Evolutionary conservation across 257 asterid species (phyloP).

Genomic region (Nicotiana sylvestris): DNA sequence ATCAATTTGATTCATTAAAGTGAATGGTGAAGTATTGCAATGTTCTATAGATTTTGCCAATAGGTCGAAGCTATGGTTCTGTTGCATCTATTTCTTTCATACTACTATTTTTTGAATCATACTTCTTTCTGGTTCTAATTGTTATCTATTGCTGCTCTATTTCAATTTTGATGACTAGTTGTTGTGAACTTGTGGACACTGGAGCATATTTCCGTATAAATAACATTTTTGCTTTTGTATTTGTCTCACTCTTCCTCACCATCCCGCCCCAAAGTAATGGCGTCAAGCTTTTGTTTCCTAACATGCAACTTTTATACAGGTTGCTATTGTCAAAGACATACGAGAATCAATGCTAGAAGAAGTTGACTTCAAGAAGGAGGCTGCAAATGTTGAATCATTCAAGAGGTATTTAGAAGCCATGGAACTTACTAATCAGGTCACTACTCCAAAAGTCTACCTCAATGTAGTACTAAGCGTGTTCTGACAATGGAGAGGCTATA

Average conservation of each 20-base stretch:
- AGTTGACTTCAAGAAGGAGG: conserved; percentile 93
- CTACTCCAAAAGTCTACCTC: conserved; percentile 85
- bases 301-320: conserved; percentile 41
- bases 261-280: background rate
- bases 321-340: conserved; percentile 71
- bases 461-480: conserved; percentile 61
- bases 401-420: conserved; percentile 74
- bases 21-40: background rate
- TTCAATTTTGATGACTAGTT: background rate
- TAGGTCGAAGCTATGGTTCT: background rate
- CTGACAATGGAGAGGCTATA: too few species aligned
- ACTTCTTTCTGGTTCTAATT: background rate
- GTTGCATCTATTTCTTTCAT: background rate
- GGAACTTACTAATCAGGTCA: conserved; percentile 89
- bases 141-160: background rate
- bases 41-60: background rate
- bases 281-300: background rate
- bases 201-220: background rate
- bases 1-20: too few species aligned
- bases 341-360: conserved; percentile 98
- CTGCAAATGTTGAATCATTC: conserved; percentile 75
- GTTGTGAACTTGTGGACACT: background rate
- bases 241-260: background rate
- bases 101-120: background rate
- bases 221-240: background rate